Conservation (phyloP, 2,329 filamentous ascomycete species). For the Botryosphaeria dothidea region DNA sequence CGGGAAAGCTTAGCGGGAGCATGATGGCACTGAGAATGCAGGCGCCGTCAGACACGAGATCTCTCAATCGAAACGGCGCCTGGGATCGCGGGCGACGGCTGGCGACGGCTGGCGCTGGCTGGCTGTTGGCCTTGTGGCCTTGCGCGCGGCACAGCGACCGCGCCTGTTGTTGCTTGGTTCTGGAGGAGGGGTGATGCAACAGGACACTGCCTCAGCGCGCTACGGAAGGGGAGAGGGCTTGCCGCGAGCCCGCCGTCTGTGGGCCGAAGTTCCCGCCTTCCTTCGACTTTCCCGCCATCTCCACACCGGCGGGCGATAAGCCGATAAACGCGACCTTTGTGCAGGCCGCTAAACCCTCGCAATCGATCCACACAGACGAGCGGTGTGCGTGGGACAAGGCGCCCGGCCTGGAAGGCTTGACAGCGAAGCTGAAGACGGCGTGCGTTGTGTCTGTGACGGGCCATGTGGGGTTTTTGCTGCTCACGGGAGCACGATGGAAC, state of each 20-base stretch:
- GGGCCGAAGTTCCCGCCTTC: conserved; percentile 6
- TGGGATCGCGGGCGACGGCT: neutral
- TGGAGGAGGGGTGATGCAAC: conserved; percentile 1
- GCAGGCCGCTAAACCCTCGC: neutral
- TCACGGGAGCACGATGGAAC: neutral
- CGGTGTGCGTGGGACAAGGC: conserved; percentile 12
- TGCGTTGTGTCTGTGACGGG: conserved; percentile 8
- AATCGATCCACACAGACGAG: conserved; percentile 13
- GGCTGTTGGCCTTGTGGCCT: conserved; percentile 13
- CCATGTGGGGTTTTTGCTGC: conserved; percentile 3
- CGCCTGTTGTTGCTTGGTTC: neutral
- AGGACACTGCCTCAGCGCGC: neutral
- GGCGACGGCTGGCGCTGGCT: neutral
- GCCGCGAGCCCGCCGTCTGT: neutral
- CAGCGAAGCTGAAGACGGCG: conserved; percentile 14
- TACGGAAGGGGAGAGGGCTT: neutral
- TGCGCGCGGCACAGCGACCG: neutral
- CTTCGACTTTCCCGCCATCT: neutral
- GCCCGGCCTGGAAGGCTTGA: conserved; percentile 9
- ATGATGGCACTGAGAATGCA: neutral
- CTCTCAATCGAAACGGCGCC: conserved; percentile 1
- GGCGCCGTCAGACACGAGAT: neutral
- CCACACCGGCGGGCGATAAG: neutral
- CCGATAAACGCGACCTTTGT: conserved; percentile 9
- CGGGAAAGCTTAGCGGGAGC: conserved; percentile 10